Base-by-base conservation (phyloP, 1,284 basidiomycete species). In the Trichosporon inkin region DNA sequence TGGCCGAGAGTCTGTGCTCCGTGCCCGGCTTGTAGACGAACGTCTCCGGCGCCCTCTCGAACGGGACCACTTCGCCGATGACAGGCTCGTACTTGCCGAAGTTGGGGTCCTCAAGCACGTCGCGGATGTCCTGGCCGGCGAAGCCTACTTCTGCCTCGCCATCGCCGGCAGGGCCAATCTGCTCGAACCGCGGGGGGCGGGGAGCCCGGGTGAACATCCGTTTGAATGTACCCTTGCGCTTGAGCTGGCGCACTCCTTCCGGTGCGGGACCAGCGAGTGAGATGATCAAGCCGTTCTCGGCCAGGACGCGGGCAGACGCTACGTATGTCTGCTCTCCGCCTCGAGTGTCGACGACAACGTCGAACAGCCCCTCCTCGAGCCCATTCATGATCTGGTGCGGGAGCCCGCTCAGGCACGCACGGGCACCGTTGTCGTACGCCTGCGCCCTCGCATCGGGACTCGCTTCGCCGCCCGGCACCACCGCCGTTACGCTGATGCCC, bases 271-370 rank as follows among this genome's bases (percentile, higher is more conserved):
- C 22, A 10, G 16, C 40, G 7, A 65, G 61, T 0, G 54, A 53
- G 38, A 63, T 49, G 16, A 63, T 8, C 17, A 74, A 69, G 36
- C 75, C 78, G 65, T 70, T 77, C 61, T 68, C 68, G 52, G 77
- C 78, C 60, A 94, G 78, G 22, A 91, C 80, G 62, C 80, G 75
- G 67, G 84, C 84, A 1, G 86, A 83, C 2, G 85, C 86, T 64
- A 88, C 86, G 83, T 89, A 88, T 22, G 92, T 81, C 24, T 82
- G 83, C 63, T 83, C 82, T 13, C 90, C 89, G 10, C 91, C 91
- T 19, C 89, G 78, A 1, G 88, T 88, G 73, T 93, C 91, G 57
- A 93, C 75, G 3, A 94, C 83, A 28, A 85, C 85, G 72, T 92
- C 88, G 71, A 90, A 88, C 3, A 67, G 65, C 19, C 57, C 58